These are phyloP conservation scores for Phallus indusiatus DNA, from an alignment of 768 basidiomycete genomes.

Conservation along the genomic window DNA sequence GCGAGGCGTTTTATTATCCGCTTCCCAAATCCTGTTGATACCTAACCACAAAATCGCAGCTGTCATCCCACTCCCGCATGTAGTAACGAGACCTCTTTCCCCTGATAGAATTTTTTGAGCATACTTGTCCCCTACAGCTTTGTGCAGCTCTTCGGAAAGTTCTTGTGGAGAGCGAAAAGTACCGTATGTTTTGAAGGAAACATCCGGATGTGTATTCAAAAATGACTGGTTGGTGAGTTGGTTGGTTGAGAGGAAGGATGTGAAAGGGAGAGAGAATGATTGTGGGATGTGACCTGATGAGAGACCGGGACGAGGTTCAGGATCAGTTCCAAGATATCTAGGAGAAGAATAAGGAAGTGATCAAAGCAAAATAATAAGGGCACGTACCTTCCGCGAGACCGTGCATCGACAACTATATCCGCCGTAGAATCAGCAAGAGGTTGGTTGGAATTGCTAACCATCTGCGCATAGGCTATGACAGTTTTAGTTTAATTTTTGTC, in stretches of 20 bases:
- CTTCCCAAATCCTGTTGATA: slow-evolving; percentile 52
- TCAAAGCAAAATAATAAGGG: not conserved
- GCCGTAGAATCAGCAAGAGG: slow-evolving; percentile 34
- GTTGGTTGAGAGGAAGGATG: slow-evolving; percentile 48
- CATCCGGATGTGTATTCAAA: slow-evolving; percentile 40
- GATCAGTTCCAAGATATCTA: slow-evolving; percentile 72
- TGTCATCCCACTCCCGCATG: slow-evolving; percentile 98
- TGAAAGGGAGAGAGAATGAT: slow-evolving; percentile 81
- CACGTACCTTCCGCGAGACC: slow-evolving; percentile 66
- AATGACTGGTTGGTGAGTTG: slow-evolving; percentile 18
- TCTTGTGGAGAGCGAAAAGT: slow-evolving; percentile 49
- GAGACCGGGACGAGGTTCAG: slow-evolving; percentile 84
- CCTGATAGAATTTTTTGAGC: slow-evolving; percentile 52
- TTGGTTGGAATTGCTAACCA: slow-evolving; percentile 58
- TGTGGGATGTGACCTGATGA: slow-evolving; percentile 89
- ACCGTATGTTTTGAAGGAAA: slow-evolving; percentile 17
- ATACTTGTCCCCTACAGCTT: slow-evolving; percentile 51
- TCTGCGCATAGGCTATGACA: slow-evolving; percentile 63
- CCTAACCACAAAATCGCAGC: slow-evolving; percentile 91
- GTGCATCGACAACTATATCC: slow-evolving; percentile 81
- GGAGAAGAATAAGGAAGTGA: not conserved
- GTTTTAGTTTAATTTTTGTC: not conserved
- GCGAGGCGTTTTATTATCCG: slow-evolving; percentile 27
- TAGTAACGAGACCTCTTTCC: slow-evolving; percentile 53
- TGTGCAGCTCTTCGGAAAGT: slow-evolving; percentile 48